Base-by-base conservation (phyloP, 331 rosid species). In the Acacia concinna region DNA sequence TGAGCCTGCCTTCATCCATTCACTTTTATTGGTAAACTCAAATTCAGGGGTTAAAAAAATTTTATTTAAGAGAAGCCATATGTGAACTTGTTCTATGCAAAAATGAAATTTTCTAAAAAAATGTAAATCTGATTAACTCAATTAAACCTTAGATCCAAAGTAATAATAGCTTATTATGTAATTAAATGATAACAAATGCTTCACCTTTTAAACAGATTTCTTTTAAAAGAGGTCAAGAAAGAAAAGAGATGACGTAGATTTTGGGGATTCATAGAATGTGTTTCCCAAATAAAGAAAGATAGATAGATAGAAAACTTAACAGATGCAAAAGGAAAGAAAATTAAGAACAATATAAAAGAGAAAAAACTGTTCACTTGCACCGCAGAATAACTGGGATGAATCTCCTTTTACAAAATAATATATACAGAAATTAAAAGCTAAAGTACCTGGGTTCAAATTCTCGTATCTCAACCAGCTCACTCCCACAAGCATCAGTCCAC, bases 371-470 rank as follows among this genome's bases (percentile, higher is more conserved):
- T 34, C 4, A 31, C 43, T 54, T 46, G 20, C 30, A 13, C 44
- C 31, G 41, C 56, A 52, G 30, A 9, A 23, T 65, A 20, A 35
- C 15, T n/a, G 8, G 44, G 47, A 37, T n/a, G 37, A 66, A 66
- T 73, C 9, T 80, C 41, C 37, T 14, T 30, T 14, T 64, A 21
- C 32, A 68, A 54, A 54, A 28, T 41, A 40, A 27, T 65, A 27
- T 65, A 27, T 14, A 47, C 43, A 41, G 20, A 77, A 77, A 30
- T 35, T 49, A 49, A 69, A 30, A 73, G 65, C 5, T 47, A 56
- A 57, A 62, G 78, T 81, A 93, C 97, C 97, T 89, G 86, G 93
- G 91, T 78, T 93, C 94, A 84, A 88, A 93, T 80, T 93, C 97
- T 80, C 72, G 89, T 74, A 93, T 83, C 74, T 88, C 87, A 78